Evolutionary conservation across 2,329 filamentous ascomycete species (phyloP).

Genomic region (Fusarium bulbicola): DNA sequence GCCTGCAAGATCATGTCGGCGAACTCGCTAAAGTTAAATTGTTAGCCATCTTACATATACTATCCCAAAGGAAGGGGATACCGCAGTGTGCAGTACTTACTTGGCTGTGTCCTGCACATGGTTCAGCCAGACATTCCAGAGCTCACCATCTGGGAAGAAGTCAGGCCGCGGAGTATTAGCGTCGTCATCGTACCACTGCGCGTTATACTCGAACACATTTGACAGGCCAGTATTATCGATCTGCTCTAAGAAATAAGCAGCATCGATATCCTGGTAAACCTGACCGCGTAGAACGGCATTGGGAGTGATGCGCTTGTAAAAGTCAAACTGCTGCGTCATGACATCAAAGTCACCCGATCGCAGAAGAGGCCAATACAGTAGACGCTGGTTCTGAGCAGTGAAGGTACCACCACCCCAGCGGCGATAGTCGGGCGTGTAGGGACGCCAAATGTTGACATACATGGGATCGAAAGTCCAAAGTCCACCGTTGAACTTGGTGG

Average conservation of each 20-base stretch:
- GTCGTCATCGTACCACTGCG: slow-evolving; percentile 8
- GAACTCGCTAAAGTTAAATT: neutral
- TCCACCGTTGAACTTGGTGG: slow-evolving; percentile 8
- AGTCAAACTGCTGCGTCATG: slow-evolving; percentile 10
- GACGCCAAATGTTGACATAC: neutral
- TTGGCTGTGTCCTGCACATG: slow-evolving; percentile 9
- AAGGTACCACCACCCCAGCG: neutral
- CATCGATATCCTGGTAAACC: neutral
- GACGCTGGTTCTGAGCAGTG: slow-evolving; percentile 9
- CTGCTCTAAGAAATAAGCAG: neutral
- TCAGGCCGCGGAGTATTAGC: neutral
- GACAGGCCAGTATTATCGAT: neutral
- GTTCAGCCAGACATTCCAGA: slow-evolving; percentile 13
- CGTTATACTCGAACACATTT: slow-evolving; percentile 9
- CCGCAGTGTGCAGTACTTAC: neutral
- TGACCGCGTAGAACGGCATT: neutral
- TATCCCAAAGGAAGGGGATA: too few relatives aligned
- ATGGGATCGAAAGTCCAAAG: slow-evolving; percentile 11
- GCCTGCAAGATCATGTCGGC: slow-evolving; percentile 5
- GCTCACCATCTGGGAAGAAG: neutral
- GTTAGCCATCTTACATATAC: neutral
- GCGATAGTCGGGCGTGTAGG: slow-evolving; percentile 1
- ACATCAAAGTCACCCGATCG: slow-evolving; percentile 2
- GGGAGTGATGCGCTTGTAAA: slow-evolving; percentile 3
- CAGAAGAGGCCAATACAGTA: neutral